Conservation (phyloP, 169 alveolate genomes). For the Plasmodium yoelii region DNA sequence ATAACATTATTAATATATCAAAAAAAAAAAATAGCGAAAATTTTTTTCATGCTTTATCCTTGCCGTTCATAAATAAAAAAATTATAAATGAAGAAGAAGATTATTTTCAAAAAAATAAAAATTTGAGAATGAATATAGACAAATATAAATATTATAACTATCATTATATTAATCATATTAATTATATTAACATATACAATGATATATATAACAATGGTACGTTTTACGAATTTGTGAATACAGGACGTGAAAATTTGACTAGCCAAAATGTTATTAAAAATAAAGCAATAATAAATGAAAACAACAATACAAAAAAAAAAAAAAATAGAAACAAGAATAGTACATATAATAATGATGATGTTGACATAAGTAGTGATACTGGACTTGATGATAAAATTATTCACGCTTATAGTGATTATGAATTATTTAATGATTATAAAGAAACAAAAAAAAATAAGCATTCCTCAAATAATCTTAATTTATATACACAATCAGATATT, state of each 20-base stretch:
- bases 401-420: conserved; percentile 35
- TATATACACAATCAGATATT: neutral
- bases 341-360: conserved; percentile 17
- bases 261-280: conserved; percentile 6
- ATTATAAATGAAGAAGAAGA: conserved; percentile 48
- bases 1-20: neutral
- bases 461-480: neutral
- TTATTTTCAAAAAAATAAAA: conserved; percentile 47
- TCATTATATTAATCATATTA: conserved; percentile 56
- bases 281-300: neutral
- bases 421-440: conserved; percentile 2
- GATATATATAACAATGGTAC: conserved; percentile 54
- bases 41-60: conserved; percentile 49
- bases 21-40: conserved; percentile 26
- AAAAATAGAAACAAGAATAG: neutral
- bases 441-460: neutral
- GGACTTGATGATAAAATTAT: neutral
- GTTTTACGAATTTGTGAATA: neutral
- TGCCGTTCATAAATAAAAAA: conserved; percentile 45
- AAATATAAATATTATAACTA: conserved; percentile 60
- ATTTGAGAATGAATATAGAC: conserved; percentile 47
- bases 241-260: neutral
- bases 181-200: conserved; percentile 57
- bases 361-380: too few relatives aligned
- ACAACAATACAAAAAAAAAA: neutral